phyloP scores from a whole-genome alignment of 768 basidiomycete species.

The Suillus sp. region DNA sequence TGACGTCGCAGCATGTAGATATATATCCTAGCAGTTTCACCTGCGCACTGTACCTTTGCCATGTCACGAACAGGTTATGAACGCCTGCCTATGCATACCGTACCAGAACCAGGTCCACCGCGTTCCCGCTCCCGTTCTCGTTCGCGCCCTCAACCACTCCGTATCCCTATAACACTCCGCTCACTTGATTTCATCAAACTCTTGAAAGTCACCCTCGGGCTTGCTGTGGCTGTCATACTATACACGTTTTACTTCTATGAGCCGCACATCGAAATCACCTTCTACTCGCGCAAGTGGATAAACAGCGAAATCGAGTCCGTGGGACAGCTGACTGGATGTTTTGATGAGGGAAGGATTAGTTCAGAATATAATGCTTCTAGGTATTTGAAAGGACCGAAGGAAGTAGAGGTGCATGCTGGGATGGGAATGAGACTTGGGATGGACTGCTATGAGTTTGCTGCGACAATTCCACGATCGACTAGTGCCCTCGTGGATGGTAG shows the following conservation, averaged over 20 bases:
- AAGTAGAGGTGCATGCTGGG: slow-evolving; percentile 78
- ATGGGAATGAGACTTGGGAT: slow-evolving; percentile 74
- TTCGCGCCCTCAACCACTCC: slow-evolving; percentile 18
- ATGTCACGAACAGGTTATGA: slow-evolving; percentile 48
- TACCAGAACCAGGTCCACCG: slow-evolving; percentile 33
- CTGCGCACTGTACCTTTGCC: neutral
- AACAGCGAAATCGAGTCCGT: slow-evolving; percentile 67
- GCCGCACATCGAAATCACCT: slow-evolving; percentile 82
- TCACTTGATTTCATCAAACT: slow-evolving; percentile 41
- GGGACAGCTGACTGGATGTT: slow-evolving; percentile 72
- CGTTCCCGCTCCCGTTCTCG: slow-evolving; percentile 29
- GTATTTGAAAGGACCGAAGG: slow-evolving; percentile 62
- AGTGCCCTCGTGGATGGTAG: neutral
- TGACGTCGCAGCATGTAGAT: neutral
- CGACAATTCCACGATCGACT: slow-evolving; percentile 58
- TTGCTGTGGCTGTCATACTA: slow-evolving; percentile 40
- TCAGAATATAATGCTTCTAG: slow-evolving; percentile 68
- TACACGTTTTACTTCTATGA: slow-evolving; percentile 67
- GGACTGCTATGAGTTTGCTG: slow-evolving; percentile 93
- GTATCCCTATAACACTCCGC: slow-evolving; percentile 29
- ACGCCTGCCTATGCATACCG: slow-evolving; percentile 52
- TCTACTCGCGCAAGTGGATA: slow-evolving; percentile 80
- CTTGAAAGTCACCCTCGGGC: slow-evolving; percentile 48
- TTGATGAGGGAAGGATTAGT: slow-evolving; percentile 60
- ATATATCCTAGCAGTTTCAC: neutral